Percentiles rank a stretch among this genome's conserved stretches.
phyloP scores from a whole-genome alignment of 2,329 filamentous ascomycete species.

The Pseudogymnoascus sp. region DNA sequence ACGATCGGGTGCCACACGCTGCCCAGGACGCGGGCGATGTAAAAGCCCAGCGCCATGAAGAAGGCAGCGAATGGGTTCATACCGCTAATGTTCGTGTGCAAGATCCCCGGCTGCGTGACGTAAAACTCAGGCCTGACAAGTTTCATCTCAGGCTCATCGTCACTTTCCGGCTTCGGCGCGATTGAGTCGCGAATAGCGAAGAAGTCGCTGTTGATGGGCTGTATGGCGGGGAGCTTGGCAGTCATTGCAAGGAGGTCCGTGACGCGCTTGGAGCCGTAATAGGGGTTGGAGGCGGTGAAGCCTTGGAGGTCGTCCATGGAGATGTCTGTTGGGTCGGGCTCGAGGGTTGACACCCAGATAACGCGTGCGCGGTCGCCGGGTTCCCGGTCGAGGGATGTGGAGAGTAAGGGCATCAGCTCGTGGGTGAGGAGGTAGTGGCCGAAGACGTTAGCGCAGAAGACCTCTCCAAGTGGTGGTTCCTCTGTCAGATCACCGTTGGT shows the following conservation, averaged over 20 bases:
- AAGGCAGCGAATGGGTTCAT: constrained; percentile 62
- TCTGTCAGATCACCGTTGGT: constrained; percentile 15
- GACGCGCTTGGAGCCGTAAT: constrained; percentile 81
- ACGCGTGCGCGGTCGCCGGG: constrained; percentile 48
- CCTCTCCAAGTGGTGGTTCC: constrained; percentile 61
- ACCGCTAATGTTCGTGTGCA: constrained; percentile 72
- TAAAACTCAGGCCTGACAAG: constrained; percentile 57
- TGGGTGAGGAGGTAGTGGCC: constrained; percentile 89
- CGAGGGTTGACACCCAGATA: constrained; percentile 81
- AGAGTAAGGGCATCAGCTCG: constrained; percentile 66
- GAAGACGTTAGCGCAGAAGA: constrained; percentile 90
- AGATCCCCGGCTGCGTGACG: constrained; percentile 78
- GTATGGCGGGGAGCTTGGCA: constrained; percentile 55
- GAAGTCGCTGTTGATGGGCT: constrained; percentile 50
- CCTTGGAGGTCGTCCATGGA: constrained; percentile 71
- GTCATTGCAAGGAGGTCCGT: constrained; percentile 79
- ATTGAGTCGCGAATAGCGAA: constrained; percentile 26
- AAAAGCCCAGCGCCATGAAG: constrained; percentile 60
- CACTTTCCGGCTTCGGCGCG: constrained; percentile 17
- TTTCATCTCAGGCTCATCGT: constrained; percentile 16
- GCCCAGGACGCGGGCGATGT: constrained; percentile 66
- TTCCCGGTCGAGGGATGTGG: constrained; percentile 23
- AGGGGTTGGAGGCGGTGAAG: constrained; percentile 51
- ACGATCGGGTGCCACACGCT: constrained; percentile 79
- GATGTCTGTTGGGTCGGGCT: constrained; percentile 44